Base-by-base conservation (phyloP, 2,329 filamentous ascomycete species). In the Phaeosphaeriaceae sp. region DNA sequence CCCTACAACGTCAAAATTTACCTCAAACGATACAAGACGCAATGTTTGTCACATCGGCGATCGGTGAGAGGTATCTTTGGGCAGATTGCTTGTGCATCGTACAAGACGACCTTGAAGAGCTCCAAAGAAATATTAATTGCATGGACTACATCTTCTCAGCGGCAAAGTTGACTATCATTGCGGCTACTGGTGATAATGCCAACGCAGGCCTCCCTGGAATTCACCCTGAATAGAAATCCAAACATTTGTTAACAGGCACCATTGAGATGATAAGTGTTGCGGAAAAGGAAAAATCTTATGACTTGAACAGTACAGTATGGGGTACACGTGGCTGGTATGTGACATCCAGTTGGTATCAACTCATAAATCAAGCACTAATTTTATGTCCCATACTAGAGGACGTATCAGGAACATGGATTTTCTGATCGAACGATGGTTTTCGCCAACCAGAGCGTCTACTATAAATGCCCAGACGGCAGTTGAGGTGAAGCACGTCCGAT, bases 361-460 rank as follows among this genome's bases (percentile, higher is more conserved):
- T n/a, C n/a, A n/a, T n/a, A n/a, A n/a, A n/a, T n/a, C n/a, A n/a
- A n/a, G n/a, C n/a, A n/a, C n/a, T n/a, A n/a, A n/a, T n/a, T n/a
- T n/a, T n/a, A n/a, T n/a, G n/a, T n/a, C n/a, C n/a, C n/a, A n/a
- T n/a, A n/a, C n/a, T n/a, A n/a, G n/a, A n/a, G 30, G 41, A 43
- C 41, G 3, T 43, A 42, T 34, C 38, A 48, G 42, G 45, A 48
- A 33, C 30, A 38, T 8, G 16, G 35, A 3, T 38, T 48, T 12
- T 48, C 45, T 4, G 29, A 36, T 12, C 28, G 29, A 18, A 18
- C 30, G 15, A 30, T 48, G 2, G 37, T 23, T 4, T 48, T 48
- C 20, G 33, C 45, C 9, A 26, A 42, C 4, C 39, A 39, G n/a
- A 18, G 39, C 13, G 29, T 36, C 17, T 48, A 41, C 38, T 42